Percentiles rank a stretch among this genome's conserved stretches.
Conservation (phyloP, 106 monocot species). For the Allium fistulosum region DNA sequence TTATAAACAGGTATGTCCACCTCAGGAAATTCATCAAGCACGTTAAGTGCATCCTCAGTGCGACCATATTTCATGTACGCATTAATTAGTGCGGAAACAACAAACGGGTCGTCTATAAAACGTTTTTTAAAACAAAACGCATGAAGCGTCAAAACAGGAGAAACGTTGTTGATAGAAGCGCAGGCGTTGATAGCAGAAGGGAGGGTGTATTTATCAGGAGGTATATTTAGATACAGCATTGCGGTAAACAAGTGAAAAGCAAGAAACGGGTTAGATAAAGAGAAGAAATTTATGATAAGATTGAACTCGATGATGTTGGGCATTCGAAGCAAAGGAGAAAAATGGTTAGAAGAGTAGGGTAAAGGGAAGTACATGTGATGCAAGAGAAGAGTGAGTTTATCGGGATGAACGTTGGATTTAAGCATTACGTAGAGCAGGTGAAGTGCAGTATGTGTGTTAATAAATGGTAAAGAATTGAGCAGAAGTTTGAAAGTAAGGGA, state of each 20-base stretch:
- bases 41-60: neutral
- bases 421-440: constrained; percentile 9
- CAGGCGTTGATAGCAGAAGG: constrained; percentile 11
- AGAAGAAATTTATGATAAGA: constrained; percentile 4
- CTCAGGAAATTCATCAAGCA: constrained; percentile 11
- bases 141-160: constrained; percentile 1
- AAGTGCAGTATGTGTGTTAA: constrained; percentile 1
- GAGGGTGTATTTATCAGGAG: constrained; percentile 16
- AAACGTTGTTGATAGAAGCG: neutral
- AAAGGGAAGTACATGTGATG: constrained; percentile 9
- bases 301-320: constrained; percentile 1
- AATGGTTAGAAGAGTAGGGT: constrained; percentile 1
- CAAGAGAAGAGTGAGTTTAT: constrained; percentile 12
- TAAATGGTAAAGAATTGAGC: neutral
- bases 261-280: neutral
- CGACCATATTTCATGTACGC: constrained; percentile 7
- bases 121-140: neutral
- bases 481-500: constrained; percentile 13
- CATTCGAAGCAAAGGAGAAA: constrained; percentile 3
- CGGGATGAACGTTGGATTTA: constrained; percentile 2
- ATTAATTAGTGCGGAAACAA: constrained; percentile 8
- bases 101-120: neutral
- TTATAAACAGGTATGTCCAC: constrained; percentile 10
- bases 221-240: constrained; percentile 1
- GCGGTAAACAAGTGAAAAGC: constrained; percentile 7